Conservation (phyloP, 352 stramenopile species). For the Phytophthora pluvialis region DNA sequence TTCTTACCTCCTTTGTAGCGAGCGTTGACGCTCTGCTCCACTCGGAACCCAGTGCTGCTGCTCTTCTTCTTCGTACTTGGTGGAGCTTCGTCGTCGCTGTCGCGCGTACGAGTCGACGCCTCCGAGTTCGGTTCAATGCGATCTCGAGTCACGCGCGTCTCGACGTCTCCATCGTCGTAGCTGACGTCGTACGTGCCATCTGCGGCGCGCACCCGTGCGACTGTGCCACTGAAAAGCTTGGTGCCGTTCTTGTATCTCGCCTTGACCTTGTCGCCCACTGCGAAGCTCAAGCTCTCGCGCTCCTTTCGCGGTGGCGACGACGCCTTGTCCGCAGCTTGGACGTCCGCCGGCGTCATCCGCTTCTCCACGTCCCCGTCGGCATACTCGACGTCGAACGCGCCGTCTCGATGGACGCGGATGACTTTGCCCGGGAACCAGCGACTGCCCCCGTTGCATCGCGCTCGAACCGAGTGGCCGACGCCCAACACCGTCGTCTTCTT, state of each 20-base stretch:
- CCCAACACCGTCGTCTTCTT: slow-evolving; percentile 2
- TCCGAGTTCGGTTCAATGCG: slow-evolving; percentile 26
- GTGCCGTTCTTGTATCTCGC: slow-evolving; percentile 48
- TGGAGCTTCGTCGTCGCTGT: slow-evolving; percentile 10
- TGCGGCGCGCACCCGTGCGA: slow-evolving; percentile 37
- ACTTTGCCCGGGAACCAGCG: slow-evolving; percentile 75
- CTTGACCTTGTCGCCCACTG: slow-evolving; percentile 43
- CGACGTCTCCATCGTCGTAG: slow-evolving; percentile 66
- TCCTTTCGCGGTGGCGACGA: slow-evolving; percentile 2
- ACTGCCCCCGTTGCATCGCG: slow-evolving; percentile 73
- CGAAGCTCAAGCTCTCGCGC: slow-evolving; percentile 28
- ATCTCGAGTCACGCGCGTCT: slow-evolving; percentile 36
- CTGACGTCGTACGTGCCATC: slow-evolving; percentile 77
- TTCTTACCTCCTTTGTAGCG: slow-evolving; percentile 56
- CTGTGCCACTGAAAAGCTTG: slow-evolving; percentile 53
- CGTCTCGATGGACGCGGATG: slow-evolving; percentile 54
- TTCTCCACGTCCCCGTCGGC: slow-evolving; percentile 58
- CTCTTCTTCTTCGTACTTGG: slow-evolving; percentile 17
- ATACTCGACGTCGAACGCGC: slow-evolving; percentile 69
- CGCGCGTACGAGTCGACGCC: neutral
- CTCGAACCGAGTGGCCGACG: slow-evolving; percentile 33
- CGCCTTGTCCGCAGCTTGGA: slow-evolving; percentile 19
- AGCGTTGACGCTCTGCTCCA: slow-evolving; percentile 47
- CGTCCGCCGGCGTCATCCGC: slow-evolving; percentile 31
- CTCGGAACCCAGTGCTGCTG: slow-evolving; percentile 16